Evolutionary conservation across 306 rosid species (phyloP).

Genomic region (Vigna mungo): DNA sequence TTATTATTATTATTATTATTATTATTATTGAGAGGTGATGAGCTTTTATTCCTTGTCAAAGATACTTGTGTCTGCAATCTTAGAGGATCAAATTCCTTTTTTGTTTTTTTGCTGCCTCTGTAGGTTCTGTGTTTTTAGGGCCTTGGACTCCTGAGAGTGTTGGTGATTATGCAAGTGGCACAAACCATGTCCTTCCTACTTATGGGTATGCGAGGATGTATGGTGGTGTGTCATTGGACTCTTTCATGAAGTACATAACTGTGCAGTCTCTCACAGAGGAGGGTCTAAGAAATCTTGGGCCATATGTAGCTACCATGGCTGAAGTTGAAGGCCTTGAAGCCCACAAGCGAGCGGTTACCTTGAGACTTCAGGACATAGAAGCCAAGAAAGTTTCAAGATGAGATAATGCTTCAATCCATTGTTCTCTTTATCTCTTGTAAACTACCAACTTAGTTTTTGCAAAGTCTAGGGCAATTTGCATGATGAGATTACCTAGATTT

Average conservation of each 20-base stretch:
- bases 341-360: constrained; percentile 92
- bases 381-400: constrained; percentile 66
- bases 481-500: constrained; percentile 20
- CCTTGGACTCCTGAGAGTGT: constrained; percentile 99
- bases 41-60: not conserved
- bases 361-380: constrained; percentile 89
- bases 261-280: constrained; percentile 96
- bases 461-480: constrained; percentile 18
- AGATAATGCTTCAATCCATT: constrained; percentile 47
- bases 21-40: not conserved
- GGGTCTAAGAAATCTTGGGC: constrained; percentile 86
- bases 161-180: constrained; percentile 98
- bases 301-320: constrained; percentile 91
- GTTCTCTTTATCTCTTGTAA: constrained; percentile 32
- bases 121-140: constrained; percentile 96
- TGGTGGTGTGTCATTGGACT: constrained; percentile 93
- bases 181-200: constrained; percentile 98
- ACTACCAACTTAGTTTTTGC: constrained; percentile 24
- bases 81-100: constrained; percentile 24
- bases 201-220: constrained; percentile 98
- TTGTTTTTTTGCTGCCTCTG: constrained; percentile 16
- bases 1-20: no score
- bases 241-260: constrained; percentile 91
- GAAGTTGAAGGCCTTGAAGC: constrained; percentile 95
- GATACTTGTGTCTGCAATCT: constrained; percentile 9